Evolutionary conservation across 2,329 filamentous ascomycete species (phyloP), one percentile per base, ranked within the genome.

Genomic region (Colletotrichum navitas): DNA sequence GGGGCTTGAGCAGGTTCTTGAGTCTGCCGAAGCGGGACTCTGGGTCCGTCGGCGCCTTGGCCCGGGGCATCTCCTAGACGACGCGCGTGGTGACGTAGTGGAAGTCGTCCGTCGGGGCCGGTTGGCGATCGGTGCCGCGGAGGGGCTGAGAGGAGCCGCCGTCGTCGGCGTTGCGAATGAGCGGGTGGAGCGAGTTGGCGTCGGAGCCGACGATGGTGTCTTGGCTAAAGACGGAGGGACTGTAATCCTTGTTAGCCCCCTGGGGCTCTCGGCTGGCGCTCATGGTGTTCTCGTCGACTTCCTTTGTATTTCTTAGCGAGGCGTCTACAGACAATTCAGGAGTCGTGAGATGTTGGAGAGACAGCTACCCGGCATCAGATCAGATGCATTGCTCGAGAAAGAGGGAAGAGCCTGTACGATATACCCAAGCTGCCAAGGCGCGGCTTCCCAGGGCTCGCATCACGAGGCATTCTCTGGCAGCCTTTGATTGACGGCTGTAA

Each of bases 1-100:
- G 70, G 5, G 72, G 62, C 54, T 70, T 74, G 49, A 74, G 55
- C 34, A 73, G 56, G 36, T 47, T 66, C 54, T 67, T 73, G 32
- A 74, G 43, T 45, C 43, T 70, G n/a, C 56, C 43, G 29, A 74
- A 45, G n/a, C 26, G n/a, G 12, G 62, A 64, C 24, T 66, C 41
- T 6, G 72, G 34, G 32, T 73, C 65, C 11, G 55, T 3, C 14
- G 70, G 39, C 14, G 56, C 11, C n/a, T 73, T 74, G 34, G 29
- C 39, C 47, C 66, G 61, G 39, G 69, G 69, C 0, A 71, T 68
- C 26, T 69, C 69, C 26, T 74, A 73, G 41, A 70, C 70, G 7
- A 74, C 66, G 11, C 66, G 60, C 29, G 56, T 70, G 10, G 71
- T 65, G 26, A 63, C 51, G 47, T 59, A 49, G 65, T 72, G 62